Evolutionary conservation across 1,284 basidiomycete genomes (phyloP).

Genomic region (Sanghuangporus baumii): DNA sequence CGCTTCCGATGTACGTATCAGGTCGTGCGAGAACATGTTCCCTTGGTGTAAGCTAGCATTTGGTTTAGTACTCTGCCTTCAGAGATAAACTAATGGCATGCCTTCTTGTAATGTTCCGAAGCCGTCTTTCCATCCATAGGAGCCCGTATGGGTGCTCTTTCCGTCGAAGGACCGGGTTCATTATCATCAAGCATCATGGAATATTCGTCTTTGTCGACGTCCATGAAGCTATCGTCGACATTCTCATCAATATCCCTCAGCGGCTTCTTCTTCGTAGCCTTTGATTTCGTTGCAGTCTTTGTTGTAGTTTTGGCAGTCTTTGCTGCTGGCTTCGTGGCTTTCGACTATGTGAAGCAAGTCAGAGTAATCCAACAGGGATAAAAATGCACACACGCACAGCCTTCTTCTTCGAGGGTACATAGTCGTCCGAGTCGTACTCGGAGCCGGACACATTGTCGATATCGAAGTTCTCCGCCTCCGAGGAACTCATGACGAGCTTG

Average conservation of each 20-base stretch:
- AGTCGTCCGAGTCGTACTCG: constrained; percentile 55
- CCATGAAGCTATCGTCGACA: constrained; percentile 31
- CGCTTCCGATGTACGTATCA: constrained; percentile 96
- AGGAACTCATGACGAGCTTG: constrained; percentile 21
- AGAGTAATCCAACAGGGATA: constrained; percentile 19
- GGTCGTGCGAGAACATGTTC: constrained; percentile 97
- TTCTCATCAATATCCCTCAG: constrained; percentile 61
- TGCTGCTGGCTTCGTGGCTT: constrained; percentile 23
- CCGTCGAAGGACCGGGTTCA: constrained; percentile 33
- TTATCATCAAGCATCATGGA: constrained; percentile 36
- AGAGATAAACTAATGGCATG: constrained; percentile 28
- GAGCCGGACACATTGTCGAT: constrained; percentile 53
- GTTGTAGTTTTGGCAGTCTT: constrained; percentile 27
- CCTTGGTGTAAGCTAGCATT: constrained; percentile 80
- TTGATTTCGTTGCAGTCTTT: constrained; percentile 38
- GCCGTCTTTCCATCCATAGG: constrained; percentile 74
- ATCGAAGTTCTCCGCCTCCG: constrained; percentile 61
- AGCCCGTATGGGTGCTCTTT: constrained; percentile 27
- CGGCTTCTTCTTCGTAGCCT: constrained; percentile 65
- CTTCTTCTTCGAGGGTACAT: constrained; percentile 59
- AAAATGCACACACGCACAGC: constrained; percentile 24
- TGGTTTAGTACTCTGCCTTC: constrained; percentile 1
- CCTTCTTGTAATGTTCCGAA: constrained; percentile 92
- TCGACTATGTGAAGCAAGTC: constrained; percentile 14
- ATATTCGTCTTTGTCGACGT: constrained; percentile 32